phyloP scores from a whole-genome alignment of 1,139 yeast species.

The Debaryomyces psychrophilus region DNA sequence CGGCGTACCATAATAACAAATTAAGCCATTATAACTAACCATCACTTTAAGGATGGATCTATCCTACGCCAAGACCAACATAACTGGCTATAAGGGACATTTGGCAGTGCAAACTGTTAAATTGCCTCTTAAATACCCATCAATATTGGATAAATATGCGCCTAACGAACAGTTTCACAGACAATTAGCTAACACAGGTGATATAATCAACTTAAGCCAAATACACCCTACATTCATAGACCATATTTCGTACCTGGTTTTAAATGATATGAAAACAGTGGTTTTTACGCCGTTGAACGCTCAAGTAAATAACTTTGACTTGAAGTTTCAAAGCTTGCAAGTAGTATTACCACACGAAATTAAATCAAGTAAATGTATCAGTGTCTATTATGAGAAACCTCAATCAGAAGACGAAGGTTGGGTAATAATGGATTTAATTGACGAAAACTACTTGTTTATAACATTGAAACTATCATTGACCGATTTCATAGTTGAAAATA shows the following conservation, averaged over 20 bases:
- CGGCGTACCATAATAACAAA: conserved; percentile 1
- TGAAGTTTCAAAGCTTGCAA: conserved; percentile 31
- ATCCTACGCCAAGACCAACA: conserved; percentile 25
- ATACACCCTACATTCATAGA: conserved; percentile 24
- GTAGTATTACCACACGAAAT: conserved; percentile 40
- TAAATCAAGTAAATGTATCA: conserved; percentile 27
- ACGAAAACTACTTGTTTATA: conserved; percentile 35
- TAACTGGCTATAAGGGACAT: conserved; percentile 31
- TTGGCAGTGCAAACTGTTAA: conserved; percentile 24
- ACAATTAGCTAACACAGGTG: conserved; percentile 28
- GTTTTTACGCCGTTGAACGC: conserved; percentile 33
- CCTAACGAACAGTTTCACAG: conserved; percentile 30
- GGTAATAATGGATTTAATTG: conserved; percentile 32
- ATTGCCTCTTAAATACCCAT: conserved; percentile 39
- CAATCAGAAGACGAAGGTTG: conserved; percentile 17
- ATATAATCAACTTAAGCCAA: conserved; percentile 25
- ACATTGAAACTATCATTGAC: conserved; percentile 33
- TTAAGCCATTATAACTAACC: not conserved
- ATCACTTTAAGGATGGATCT: conserved; percentile 19
- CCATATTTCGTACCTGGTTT: conserved; percentile 30
- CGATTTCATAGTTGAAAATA: conserved; percentile 30
- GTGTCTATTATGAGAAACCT: conserved; percentile 18
- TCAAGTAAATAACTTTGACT: conserved; percentile 25
- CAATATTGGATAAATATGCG: conserved; percentile 5
- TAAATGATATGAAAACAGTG: conserved; percentile 35